Conservation (phyloP, 139 green algal species). For the Dunaliella primolecta region DNA sequence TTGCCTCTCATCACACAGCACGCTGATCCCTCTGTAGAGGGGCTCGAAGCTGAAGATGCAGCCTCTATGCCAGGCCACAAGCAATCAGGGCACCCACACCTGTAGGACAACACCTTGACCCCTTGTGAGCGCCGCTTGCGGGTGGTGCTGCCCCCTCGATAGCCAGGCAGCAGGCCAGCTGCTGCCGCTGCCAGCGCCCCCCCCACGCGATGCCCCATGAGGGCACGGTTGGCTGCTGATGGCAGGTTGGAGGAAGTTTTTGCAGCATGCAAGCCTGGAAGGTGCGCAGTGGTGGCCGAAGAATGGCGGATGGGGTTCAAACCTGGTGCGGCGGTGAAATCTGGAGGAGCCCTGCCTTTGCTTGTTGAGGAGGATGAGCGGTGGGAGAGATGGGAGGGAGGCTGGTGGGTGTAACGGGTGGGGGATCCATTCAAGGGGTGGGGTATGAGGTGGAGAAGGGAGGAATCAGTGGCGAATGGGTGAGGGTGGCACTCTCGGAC, state of each 20-base stretch:
- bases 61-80: no score
- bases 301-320: no score
- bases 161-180: background rate
- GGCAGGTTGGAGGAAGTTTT: no score
- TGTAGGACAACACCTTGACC: constrained; percentile 10
- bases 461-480: background rate
- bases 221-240: background rate
- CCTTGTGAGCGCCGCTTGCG: background rate
- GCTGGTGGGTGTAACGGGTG: background rate
- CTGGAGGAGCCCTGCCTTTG: no score
- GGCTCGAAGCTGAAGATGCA: no score
- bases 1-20: no score
- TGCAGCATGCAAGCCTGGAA: no score
- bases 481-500: constrained; percentile 17
- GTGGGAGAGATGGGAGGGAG: background rate
- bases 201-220: background rate
- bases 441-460: background rate
- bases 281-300: no score
- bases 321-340: no score
- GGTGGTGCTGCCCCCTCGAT: background rate
- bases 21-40: no score
- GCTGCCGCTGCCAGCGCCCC: background rate
- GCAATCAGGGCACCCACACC: no score
- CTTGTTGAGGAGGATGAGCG: background rate
- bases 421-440: background rate